Conservation (phyloP, 2,329 filamentous ascomycete genomes). For the Proliferodiscus dingleyae region DNA sequence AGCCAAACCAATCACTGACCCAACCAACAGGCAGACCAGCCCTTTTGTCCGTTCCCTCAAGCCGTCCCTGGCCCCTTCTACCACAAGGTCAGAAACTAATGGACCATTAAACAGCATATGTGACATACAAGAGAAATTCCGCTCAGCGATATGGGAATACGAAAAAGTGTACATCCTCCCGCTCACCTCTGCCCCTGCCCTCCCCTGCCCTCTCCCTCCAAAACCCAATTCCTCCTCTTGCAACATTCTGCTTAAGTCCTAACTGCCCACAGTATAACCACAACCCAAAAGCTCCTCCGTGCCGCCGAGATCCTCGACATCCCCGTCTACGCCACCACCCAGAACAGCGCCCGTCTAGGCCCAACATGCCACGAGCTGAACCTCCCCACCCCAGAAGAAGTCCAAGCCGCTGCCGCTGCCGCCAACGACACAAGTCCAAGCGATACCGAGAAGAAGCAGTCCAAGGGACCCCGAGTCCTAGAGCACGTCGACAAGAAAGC, state of each 20-base stretch:
- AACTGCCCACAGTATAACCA: constrained; percentile 45
- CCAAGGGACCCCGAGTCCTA: constrained; percentile 38
- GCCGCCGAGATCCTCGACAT: constrained; percentile 63
- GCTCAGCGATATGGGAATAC: constrained; percentile 76
- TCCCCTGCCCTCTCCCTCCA: constrained; percentile 2
- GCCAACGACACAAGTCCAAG: too few relatives aligned
- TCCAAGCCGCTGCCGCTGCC: too few relatives aligned
- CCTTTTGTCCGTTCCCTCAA: constrained; percentile 23
- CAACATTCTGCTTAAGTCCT: too few relatives aligned
- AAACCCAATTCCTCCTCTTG: too few relatives aligned
- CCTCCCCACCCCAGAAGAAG: constrained; percentile 38
- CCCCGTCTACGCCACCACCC: constrained; percentile 81
- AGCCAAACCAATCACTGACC: constrained; percentile 1
- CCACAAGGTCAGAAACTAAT: background rate
- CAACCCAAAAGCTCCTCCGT: constrained; percentile 63
- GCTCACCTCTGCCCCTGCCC: background rate
- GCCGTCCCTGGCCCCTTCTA: background rate
- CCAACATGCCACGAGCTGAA: constrained; percentile 68
- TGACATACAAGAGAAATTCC: constrained; percentile 92
- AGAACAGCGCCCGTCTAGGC: constrained; percentile 74
- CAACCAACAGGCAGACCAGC: constrained; percentile 14
- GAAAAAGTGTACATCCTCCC: constrained; percentile 60
- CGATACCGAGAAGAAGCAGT: too few relatives aligned
- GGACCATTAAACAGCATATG: constrained; percentile 63
- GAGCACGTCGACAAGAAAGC: constrained; percentile 76